These are phyloP conservation scores for Pythium phragmitis DNA, from an alignment of 352 stramenopile genomes.

Conservation along the genomic window DNA sequence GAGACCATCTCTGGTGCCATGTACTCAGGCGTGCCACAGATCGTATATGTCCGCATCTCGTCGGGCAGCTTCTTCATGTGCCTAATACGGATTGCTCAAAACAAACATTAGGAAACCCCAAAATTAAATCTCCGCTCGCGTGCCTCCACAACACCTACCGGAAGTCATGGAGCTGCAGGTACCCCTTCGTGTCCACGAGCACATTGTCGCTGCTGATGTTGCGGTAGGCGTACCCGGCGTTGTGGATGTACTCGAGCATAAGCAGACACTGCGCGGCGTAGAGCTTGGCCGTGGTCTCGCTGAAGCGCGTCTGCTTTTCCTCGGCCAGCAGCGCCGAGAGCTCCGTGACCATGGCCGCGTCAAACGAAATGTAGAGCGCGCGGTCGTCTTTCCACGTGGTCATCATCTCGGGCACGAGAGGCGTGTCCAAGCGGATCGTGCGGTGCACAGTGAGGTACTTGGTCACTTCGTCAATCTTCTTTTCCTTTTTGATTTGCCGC, in stretches of 20 bases:
- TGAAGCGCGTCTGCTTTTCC: conserved; percentile 52
- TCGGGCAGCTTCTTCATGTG: conserved; percentile 85
- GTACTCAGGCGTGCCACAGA: conserved; percentile 88
- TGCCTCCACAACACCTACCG: conserved; percentile 27
- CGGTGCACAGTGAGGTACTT: conserved; percentile 69
- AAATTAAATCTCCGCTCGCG: not conserved
- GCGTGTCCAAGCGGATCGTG: conserved; percentile 67
- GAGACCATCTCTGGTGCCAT: conserved; percentile 90
- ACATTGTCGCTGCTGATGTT: conserved; percentile 87
- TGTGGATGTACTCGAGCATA: conserved; percentile 85
- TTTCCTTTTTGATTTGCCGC: conserved; percentile 63
- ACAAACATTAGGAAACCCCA: not conserved
- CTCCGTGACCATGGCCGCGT: conserved; percentile 67
- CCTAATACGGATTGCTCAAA: conserved; percentile 19
- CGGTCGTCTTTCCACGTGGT: conserved; percentile 76
- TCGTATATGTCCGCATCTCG: conserved; percentile 82
- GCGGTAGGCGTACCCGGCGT: conserved; percentile 74
- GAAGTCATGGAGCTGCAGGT: conserved; percentile 86
- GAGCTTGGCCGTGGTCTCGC: conserved; percentile 49
- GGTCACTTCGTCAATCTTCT: conserved; percentile 67
- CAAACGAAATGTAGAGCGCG: conserved; percentile 81
- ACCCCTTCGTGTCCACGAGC: conserved; percentile 76
- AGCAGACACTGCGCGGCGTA: conserved; percentile 74
- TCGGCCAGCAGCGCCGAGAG: conserved; percentile 60
- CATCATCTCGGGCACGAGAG: conserved; percentile 69